Conservation (phyloP, 352 stramenopile genomes). For the Phytophthora ramorum region DNA sequence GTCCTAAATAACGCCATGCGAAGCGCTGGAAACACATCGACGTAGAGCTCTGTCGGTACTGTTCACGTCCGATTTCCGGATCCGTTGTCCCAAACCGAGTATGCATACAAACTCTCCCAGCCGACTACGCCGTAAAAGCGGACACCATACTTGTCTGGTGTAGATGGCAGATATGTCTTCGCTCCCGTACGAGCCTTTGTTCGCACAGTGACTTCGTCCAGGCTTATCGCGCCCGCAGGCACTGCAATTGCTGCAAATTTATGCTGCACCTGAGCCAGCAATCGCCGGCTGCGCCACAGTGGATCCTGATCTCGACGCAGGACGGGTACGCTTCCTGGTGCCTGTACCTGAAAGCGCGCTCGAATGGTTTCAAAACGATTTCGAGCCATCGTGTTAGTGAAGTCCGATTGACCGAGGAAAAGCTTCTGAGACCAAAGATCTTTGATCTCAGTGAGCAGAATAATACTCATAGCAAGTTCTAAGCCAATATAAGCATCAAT, state of each 20-base stretch:
- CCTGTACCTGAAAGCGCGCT: slow-evolving; percentile 10
- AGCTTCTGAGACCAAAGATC: slow-evolving; percentile 19
- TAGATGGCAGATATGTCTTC: slow-evolving; percentile 9
- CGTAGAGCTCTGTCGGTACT: not conserved
- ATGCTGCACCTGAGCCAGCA: not conserved
- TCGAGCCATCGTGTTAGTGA: not conserved
- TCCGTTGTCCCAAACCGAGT: slow-evolving; percentile 15
- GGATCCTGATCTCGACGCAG: not conserved
- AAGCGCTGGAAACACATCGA: not conserved
- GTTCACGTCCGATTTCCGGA: slow-evolving; percentile 5
- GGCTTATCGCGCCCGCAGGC: slow-evolving; percentile 2
- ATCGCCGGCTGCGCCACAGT: slow-evolving; percentile 10
- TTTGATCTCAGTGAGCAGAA: slow-evolving; percentile 16
- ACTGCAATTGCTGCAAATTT: slow-evolving; percentile 12
- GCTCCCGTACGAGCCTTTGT: slow-evolving; percentile 13
- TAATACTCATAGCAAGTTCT: slow-evolving; percentile 12
- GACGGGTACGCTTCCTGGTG: not conserved
- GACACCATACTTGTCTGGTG: slow-evolving; percentile 8
- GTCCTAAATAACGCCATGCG: not conserved
- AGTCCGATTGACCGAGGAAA: slow-evolving; percentile 7
- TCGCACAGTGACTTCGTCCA: slow-evolving; percentile 13
- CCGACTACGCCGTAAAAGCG: slow-evolving; percentile 10
- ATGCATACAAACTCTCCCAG: slow-evolving; percentile 10
- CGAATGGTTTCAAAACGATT: slow-evolving; percentile 14
- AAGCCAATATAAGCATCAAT: slow-evolving; percentile 17